Percentiles rank a stretch among this genome's conserved stretches.
Evolutionary conservation across 202 grass and related monocot species (phyloP).

Genomic region (Hordeum pubiflorum): DNA sequence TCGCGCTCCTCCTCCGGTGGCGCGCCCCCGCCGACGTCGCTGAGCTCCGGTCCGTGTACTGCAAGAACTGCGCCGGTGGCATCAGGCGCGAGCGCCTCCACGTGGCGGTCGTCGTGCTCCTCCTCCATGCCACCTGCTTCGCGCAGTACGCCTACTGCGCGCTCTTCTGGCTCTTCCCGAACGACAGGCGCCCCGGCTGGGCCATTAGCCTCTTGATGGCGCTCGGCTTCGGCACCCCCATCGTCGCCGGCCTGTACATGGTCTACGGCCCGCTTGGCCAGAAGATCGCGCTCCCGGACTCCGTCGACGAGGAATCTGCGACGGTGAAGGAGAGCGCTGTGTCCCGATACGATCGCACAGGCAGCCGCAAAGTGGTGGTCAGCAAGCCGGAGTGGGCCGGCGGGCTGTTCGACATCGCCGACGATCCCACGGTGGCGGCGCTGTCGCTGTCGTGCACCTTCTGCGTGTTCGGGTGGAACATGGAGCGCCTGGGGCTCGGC

Average conservation of each 20-base stretch:
- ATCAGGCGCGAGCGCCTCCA: constrained; percentile 30
- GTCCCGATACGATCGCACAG: background rate
- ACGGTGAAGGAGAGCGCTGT: too few species aligned
- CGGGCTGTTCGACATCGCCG: constrained; percentile 43
- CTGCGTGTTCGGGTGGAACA: constrained; percentile 82
- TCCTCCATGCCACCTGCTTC: constrained; percentile 57
- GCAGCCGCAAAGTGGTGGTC: background rate
- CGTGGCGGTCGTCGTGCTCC: constrained; percentile 30
- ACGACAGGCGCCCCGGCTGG: constrained; percentile 29
- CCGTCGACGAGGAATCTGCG: background rate
- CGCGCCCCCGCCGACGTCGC: constrained; percentile 15
- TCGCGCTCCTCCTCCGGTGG: constrained; percentile 41
- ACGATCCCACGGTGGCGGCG: constrained; percentile 46
- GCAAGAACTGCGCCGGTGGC: constrained; percentile 30
- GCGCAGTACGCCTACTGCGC: constrained; percentile 56
- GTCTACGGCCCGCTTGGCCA: constrained; percentile 49
- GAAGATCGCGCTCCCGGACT: constrained; percentile 8
- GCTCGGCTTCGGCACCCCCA: constrained; percentile 36
- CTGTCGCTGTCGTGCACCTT: constrained; percentile 47
- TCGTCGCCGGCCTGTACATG: constrained; percentile 45
- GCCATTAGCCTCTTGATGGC: constrained; percentile 51
- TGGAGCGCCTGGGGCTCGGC: constrained; percentile 66
- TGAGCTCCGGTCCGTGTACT: constrained; percentile 38
- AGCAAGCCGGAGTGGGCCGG: constrained; percentile 48
- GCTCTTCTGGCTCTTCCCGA: constrained; percentile 53